Base-by-base conservation (phyloP, 257 asterid species). In the Agastache rugosa region DNA sequence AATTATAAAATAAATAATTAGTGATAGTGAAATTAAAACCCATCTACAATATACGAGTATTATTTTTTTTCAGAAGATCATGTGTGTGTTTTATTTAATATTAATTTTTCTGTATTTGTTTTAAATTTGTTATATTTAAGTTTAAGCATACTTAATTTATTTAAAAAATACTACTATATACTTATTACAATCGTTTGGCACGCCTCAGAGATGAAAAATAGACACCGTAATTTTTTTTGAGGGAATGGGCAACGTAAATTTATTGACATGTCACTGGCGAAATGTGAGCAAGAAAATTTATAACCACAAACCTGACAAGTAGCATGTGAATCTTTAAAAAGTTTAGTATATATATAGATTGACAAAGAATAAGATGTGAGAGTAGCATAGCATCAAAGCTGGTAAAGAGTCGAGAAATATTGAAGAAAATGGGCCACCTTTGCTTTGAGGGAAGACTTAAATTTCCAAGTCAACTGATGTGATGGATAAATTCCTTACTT, bases 391-490 rank as follows among this genome's bases (percentile, higher is more conserved):
- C 5, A 55, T 22, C n/a, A 55, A 34, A 16, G 15, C 10, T 17
- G 17, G 14, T 17, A 5, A 41, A 6, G 20, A 41, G 55, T 64
- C 70, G 1, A 23, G 12, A 64, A 63, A 39, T 61, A 31, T 0
- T 1, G 0, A 29, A 1, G 34, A 29, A 34, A 62, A 34, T 41
- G 37, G 54, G 39, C 37, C 54, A 20, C 12, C 3, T 11, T 42
- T 12, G 39, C 7, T 11, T 42, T 6, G 23, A 35, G 71, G 20
- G 71, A 42, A 42, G 70, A 64, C 70, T 64, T 23, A 4, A 41
- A 65, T 41, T 65, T 65, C 71, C 20, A 65, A 42, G 71, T 65
- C 71, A 41, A 65, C n/a, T 4, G 55, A 22, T 42, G 39, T 22
- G 37, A 42, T 14, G n/a, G 5, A 39, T 39, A 2, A 63, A 37